A percentile compares a stretch with the other conserved stretches of the same genome.
phyloP scores from a whole-genome alignment of 306 rosid genomes.

The Acacia melanoxylon region DNA sequence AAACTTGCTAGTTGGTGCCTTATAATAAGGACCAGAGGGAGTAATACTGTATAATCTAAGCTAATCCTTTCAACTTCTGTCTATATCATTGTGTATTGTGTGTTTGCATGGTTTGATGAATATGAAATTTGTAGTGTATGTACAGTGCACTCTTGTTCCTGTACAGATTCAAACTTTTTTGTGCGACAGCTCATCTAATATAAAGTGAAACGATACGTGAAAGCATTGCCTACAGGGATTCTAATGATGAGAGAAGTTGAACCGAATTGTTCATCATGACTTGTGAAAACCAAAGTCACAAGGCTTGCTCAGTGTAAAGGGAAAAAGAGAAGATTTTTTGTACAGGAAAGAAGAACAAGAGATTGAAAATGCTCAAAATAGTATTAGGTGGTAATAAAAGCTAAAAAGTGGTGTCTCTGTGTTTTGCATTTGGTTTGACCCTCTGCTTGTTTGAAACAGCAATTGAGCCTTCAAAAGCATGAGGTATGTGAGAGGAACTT shows the following conservation, averaged over 20 bases:
- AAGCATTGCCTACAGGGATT: neutral
- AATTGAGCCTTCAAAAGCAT: too few relatives aligned
- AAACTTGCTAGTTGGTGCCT: too few relatives aligned
- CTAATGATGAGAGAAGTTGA: neutral
- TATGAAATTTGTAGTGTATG: neutral
- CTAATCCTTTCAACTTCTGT: too few relatives aligned
- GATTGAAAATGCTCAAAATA: neutral
- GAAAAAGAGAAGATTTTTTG: neutral
- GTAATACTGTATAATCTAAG: too few relatives aligned
- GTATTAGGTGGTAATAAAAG: neutral
- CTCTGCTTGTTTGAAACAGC: neutral
- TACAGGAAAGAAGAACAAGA: neutral
- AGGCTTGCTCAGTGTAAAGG: neutral
- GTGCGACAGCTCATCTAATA: neutral
- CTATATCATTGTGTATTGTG: neutral
- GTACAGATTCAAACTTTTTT: neutral
- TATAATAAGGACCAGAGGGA: too few relatives aligned
- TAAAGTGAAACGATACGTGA: neutral
- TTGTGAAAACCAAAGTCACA: neutral
- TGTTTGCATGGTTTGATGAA: neutral
- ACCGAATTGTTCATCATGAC: neutral
- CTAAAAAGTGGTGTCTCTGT: neutral
- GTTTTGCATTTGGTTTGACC: constrained; percentile 35
- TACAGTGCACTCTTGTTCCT: neutral
- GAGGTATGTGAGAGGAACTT: too few relatives aligned